Percentiles rank a stretch among this genome's conserved stretches.
Conservation (phyloP, 768 basidiomycete species). For the Agrocybe praecox region DNA sequence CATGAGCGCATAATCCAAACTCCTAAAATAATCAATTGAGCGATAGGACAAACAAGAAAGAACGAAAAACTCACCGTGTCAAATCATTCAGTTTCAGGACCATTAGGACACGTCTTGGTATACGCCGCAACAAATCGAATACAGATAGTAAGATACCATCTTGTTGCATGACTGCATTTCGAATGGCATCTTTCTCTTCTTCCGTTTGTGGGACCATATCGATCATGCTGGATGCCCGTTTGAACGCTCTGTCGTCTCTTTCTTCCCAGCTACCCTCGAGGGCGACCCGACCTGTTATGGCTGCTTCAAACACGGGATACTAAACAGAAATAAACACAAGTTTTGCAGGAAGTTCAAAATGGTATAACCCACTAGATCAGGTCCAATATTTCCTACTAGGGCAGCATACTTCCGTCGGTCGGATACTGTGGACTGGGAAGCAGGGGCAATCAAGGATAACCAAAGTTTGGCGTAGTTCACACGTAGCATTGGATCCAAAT, state of each 20-base stretch:
- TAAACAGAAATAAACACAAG: conserved; percentile 27
- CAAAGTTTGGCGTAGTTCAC: conserved; percentile 88
- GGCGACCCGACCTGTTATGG: conserved; percentile 86
- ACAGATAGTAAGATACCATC: conserved; percentile 87
- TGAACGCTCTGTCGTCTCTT: conserved; percentile 39
- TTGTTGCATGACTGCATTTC: conserved; percentile 77
- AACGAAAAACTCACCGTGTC: conserved; percentile 53
- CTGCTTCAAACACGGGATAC: conserved; percentile 95
- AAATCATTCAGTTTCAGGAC: conserved; percentile 86
- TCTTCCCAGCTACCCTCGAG: conserved; percentile 63
- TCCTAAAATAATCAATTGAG: conserved; percentile 40
- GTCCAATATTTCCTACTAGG: conserved; percentile 87
- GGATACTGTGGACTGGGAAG: conserved; percentile 61
- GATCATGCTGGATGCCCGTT: conserved; percentile 75
- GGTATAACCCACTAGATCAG: conserved; percentile 68
- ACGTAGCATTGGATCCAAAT: conserved; percentile 78
- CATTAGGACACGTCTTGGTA: conserved; percentile 86
- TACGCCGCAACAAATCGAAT: conserved; percentile 82
- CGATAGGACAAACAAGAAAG: background rate
- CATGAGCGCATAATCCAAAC: conserved; percentile 80
- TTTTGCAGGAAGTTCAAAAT: background rate
- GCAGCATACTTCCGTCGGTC: conserved; percentile 88
- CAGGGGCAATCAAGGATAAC: conserved; percentile 82
- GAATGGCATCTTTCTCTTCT: conserved; percentile 79
- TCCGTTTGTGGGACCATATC: conserved; percentile 73